Base-by-base conservation (phyloP, 352 stramenopile species). In the Phytophthora kernoviae region DNA sequence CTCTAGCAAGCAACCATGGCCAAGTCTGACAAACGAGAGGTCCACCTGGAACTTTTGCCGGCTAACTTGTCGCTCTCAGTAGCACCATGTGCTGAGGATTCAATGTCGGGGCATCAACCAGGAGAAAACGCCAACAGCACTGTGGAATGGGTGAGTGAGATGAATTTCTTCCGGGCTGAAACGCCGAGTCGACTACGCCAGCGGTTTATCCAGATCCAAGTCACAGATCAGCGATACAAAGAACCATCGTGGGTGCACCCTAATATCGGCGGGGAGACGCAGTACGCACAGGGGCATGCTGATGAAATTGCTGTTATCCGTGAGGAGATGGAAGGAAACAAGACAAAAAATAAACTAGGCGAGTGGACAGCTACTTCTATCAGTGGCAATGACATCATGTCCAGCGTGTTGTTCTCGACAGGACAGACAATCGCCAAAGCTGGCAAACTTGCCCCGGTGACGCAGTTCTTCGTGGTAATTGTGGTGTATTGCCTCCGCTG, bases 381-480 rank as follows among this genome's bases (percentile, higher is more conserved):
- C 65, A 95, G 81, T 52, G 91, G 91, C 20, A 97, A 97, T 67
- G 90, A 96, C 39, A 96, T 97, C 68, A 65, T 96, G 5, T 90
- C 79, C 26, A 96, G 84, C 58, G 88, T 86, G 41, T 73, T 96
- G 21, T 96, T 94, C 50, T 84, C 79, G n/a, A 53, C 80, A 1
- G 68, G 61, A 7, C 61, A 74, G 32, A 77, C 75, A 11, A 73
- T 76, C 15, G 63, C 76, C 26, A 86, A 81, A 46, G 80, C 87
- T 2, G 88, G 88, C 2, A 93, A 89, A 61, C 62, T 97, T 42
- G 85, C 84, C 30, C 90, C 90, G 2, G 42, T 96, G 8, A 87
- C 84, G 47, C 77, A 96, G 52, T 26, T 90, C 0, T 55, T 96
- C 21, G 89, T 97, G 10, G 79, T 87, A 0, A 54, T 60, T 27